Conservation (phyloP, 257 asterid species). For the Solanum rostratum region DNA sequence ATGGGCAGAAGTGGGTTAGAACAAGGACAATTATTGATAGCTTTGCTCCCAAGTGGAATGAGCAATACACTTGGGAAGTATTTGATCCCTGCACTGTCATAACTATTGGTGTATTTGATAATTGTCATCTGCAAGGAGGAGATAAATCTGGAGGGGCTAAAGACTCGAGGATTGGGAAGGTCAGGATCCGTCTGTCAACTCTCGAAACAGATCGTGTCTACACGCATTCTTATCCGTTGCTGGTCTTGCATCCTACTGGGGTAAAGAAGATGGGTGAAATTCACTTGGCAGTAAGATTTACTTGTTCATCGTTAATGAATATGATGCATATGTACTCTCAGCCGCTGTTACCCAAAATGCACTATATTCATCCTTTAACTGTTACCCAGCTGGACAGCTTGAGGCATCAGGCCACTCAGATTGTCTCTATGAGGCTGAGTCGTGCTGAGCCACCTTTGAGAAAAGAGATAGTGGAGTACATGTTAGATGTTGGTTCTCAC, state of each 20-base stretch:
- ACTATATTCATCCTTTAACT: slow-evolving; percentile 52
- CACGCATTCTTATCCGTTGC: slow-evolving; percentile 53
- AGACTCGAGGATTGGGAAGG: slow-evolving; percentile 67
- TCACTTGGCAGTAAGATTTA: slow-evolving; percentile 54
- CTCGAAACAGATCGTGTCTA: slow-evolving; percentile 62
- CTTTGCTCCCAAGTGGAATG: slow-evolving; percentile 65
- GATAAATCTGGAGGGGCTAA: slow-evolving; percentile 36
- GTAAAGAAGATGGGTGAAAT: slow-evolving; percentile 81
- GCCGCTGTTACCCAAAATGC: slow-evolving; percentile 68
- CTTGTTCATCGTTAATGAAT: slow-evolving; percentile 52
- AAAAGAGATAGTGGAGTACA: slow-evolving; percentile 65
- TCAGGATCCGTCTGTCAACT: slow-evolving; percentile 61
- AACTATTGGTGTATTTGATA: slow-evolving; percentile 64
- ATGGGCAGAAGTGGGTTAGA: slow-evolving; percentile 60
- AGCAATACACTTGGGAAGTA: slow-evolving; percentile 80
- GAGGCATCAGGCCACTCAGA: slow-evolving; percentile 67
- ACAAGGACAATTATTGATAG: slow-evolving; percentile 62
- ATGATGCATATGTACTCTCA: slow-evolving; percentile 62
- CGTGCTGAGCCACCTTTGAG: slow-evolving; percentile 79
- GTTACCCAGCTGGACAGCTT: slow-evolving; percentile 52
- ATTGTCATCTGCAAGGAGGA: slow-evolving; percentile 50
- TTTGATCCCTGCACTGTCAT: slow-evolving; percentile 65
- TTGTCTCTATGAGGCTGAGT: slow-evolving; percentile 48
- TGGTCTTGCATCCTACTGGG: slow-evolving; percentile 56
- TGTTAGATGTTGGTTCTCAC: slow-evolving; percentile 68